Evolutionary conservation across 768 basidiomycete genomes (phyloP), one percentile per base, ranked within the genome.

Genomic region (Cyclocybe aegerita): DNA sequence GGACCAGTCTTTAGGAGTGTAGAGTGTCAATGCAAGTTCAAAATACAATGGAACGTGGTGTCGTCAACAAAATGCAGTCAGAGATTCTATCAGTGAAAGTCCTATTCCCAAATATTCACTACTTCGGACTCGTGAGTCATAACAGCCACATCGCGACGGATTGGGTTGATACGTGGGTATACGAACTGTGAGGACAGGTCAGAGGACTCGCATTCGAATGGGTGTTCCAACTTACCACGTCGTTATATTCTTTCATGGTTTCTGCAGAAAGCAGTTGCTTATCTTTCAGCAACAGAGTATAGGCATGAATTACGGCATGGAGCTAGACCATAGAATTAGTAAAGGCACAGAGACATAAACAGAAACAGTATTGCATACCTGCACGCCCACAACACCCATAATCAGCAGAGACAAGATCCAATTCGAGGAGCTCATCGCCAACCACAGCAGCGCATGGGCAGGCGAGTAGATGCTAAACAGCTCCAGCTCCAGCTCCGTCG

Each of bases 101-200:
- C 68, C 30, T 78, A 70, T 52, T 82, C 78, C 78, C 77, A 82
- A 30, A 80, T 57, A 55, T 80, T 75, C 7, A 89, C 79, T 54
- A 90, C 77, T 73, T 93, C 91, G 1, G 87, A 80, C 61, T 93
- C 77, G 65, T 91, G 84, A 2, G 91, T 93, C 90, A 90, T 91
- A 23, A 90, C 86, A 3, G 86, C 83, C 1, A 82, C 89, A 56
- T 93, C 91, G 51, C 75, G 81, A 30, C 87, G 81, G 15, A 93
- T 73, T 6, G 86, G 86, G 59, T 88, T 85, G 53, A 90, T 66
- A 53, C 85, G 81, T n/a, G 91, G 92, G 58, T 87, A 81, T 3
- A 93, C 91, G 63, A 90, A 93, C 90, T 93, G 49, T 17, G 9
- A 30, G 14, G 48, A 9, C 40, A 11, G 46, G 33, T 57, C 16